A percentile compares a stretch with the other conserved stretches of the same genome.
Evolutionary conservation across 1,139 yeast species (phyloP).

Genomic region (Pneumocystis canis): DNA sequence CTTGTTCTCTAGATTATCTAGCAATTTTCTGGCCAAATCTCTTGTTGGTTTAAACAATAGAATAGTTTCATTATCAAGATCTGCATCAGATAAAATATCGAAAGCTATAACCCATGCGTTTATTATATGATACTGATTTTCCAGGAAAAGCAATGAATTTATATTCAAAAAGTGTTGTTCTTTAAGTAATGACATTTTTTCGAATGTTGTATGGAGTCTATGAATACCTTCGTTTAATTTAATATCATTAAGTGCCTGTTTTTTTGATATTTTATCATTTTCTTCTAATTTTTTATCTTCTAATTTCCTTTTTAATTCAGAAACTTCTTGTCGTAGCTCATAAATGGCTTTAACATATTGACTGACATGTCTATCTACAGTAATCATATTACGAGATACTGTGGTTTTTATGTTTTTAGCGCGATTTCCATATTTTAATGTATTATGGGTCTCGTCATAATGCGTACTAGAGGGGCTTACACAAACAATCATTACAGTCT

Average conservation of each 20-base stretch:
- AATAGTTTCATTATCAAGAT: background rate
- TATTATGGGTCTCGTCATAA: conserved; percentile 66
- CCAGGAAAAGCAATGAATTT: background rate
- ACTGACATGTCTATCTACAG: conserved; percentile 72
- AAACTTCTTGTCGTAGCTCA: conserved; percentile 66
- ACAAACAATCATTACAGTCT: conserved; percentile 55
- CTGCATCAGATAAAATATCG: background rate
- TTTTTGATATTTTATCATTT: background rate
- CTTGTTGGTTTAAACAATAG: background rate
- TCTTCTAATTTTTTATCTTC: conserved; percentile 8
- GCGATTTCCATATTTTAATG: conserved; percentile 80
- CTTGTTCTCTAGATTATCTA: background rate
- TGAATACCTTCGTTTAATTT: background rate
- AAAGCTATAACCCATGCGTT: background rate
- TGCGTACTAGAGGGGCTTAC: conserved; percentile 68
- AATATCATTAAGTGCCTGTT: background rate
- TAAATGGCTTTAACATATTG: conserved; percentile 75
- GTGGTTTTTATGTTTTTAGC: conserved; percentile 87
- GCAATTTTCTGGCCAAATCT: background rate
- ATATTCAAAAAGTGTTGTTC: background rate
- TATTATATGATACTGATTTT: background rate
- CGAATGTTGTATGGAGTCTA: background rate
- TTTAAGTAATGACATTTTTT: background rate
- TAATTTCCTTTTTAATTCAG: conserved; percentile 39
- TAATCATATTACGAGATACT: conserved; percentile 57